Evolutionary conservation across 2,329 filamentous ascomycete genomes (phyloP).

Genomic region (Talaromyces atroroseus): DNA sequence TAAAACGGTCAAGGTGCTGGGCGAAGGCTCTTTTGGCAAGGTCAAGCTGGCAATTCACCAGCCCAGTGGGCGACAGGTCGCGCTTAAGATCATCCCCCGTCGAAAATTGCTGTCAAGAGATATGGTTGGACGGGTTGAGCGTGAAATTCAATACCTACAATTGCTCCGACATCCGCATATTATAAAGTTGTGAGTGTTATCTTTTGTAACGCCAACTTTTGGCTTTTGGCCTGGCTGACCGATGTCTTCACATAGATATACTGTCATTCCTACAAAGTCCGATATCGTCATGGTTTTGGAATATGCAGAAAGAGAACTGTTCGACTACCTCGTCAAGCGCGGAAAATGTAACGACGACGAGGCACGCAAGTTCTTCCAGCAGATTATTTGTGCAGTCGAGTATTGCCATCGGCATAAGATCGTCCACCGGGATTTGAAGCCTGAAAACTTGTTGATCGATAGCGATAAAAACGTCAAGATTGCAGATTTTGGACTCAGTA

Average conservation of each 20-base stretch:
- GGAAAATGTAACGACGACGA: constrained; percentile 86
- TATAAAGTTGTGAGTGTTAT: constrained; percentile 78
- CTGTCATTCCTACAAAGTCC: constrained; percentile 86
- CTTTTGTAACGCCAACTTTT: neutral
- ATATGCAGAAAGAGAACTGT: constrained; percentile 92
- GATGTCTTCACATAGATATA: constrained; percentile 57
- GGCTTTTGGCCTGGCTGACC: constrained; percentile 16
- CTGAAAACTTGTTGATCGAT: constrained; percentile 92
- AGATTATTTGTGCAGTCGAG: constrained; percentile 97
- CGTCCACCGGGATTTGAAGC: constrained; percentile 94
- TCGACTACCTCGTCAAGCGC: constrained; percentile 95
- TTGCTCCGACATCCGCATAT: constrained; percentile 94
- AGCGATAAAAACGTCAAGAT: constrained; percentile 98
- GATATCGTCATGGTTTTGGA: constrained; percentile 99
- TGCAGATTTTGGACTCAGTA: constrained; percentile 95
- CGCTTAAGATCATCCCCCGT: constrained; percentile 93
- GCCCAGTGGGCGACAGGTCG: constrained; percentile 89
- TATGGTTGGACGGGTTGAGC: constrained; percentile 95
- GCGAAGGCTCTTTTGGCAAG: constrained; percentile 97
- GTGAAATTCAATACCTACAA: constrained; percentile 97
- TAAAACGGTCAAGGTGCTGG: constrained; percentile 80
- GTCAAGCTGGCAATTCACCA: constrained; percentile 94
- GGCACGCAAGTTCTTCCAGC: constrained; percentile 97
- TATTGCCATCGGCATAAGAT: constrained; percentile 99
- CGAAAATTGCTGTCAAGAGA: constrained; percentile 95